Percentiles rank a stretch among this genome's conserved stretches.
These are phyloP conservation scores for Pelargonium myrrhifolium DNA, from an alignment of 441 rosid genomes.

Conservation along the genomic window DNA sequence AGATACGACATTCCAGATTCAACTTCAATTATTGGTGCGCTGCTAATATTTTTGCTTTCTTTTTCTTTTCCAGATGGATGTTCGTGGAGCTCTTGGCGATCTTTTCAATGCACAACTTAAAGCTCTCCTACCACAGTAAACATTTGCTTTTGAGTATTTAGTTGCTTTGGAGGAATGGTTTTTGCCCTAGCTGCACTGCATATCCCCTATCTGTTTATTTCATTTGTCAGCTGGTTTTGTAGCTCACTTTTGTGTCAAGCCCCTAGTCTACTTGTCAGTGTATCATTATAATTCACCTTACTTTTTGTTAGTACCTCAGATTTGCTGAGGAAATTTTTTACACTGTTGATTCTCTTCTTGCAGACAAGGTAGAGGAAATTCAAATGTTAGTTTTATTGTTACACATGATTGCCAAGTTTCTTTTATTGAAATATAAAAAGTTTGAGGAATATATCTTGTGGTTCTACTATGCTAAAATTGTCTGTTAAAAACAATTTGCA, in stretches of 20 bases:
- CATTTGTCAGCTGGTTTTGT: slow-evolving; percentile 1
- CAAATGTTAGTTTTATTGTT: no score
- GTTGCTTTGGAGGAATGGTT: slow-evolving; percentile 15
- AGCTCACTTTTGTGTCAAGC: not conserved
- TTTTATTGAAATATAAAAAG: no score
- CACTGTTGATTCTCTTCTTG: not conserved
- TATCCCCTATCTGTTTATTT: slow-evolving; percentile 8
- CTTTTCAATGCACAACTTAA: slow-evolving; percentile 83
- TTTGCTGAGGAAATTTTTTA: not conserved
- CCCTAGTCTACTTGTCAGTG: not conserved
- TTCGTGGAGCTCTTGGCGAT: slow-evolving; percentile 86
- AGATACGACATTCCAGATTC: no score
- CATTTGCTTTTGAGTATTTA: not conserved
- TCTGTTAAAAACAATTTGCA: no score
- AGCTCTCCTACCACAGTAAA: slow-evolving; percentile 56
- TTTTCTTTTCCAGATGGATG: slow-evolving; percentile 60
- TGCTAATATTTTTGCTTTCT: not conserved
- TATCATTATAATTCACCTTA: no score
- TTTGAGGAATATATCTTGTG: no score
- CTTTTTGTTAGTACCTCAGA: not conserved
- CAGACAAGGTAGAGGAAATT: not conserved
- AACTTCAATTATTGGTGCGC: no score
- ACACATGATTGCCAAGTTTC: no score
- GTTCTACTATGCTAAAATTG: no score
- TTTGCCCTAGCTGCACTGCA: slow-evolving; percentile 20